Evolutionary conservation across 495 filamentous ascomycete species (phyloP).

Genomic region (Neurospora terricola): DNA sequence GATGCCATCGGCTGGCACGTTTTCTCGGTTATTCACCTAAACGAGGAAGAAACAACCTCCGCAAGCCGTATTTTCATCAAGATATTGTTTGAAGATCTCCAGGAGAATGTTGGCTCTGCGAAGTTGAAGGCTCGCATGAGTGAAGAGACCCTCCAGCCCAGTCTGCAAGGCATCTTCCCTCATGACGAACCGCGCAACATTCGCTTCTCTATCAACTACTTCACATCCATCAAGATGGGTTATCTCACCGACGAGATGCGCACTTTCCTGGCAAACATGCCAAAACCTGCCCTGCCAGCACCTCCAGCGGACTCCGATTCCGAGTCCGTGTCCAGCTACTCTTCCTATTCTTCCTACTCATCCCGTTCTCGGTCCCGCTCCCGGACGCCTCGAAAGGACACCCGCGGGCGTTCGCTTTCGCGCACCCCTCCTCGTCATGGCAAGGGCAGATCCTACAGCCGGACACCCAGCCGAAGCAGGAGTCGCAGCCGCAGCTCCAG

Average conservation of each 20-base stretch:
- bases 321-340: constrained; percentile 56
- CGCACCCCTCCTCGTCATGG: constrained; percentile 29
- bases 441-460: constrained; percentile 27
- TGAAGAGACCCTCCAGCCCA: constrained; percentile 67
- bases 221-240: constrained; percentile 95
- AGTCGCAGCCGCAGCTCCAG: constrained; percentile 14
- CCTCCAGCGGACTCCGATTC: constrained; percentile 53
- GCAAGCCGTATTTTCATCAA: constrained; percentile 96
- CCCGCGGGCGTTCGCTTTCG: constrained; percentile 23
- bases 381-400: constrained; percentile 22
- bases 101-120: constrained; percentile 73
- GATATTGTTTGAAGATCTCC: constrained; percentile 89
- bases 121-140: constrained; percentile 65
- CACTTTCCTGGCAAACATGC: constrained; percentile 74
- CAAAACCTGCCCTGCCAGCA: constrained; percentile 63
- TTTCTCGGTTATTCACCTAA: constrained; percentile 72
- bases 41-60: constrained; percentile 93
- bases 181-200: constrained; percentile 79
- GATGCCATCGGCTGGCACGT: constrained; percentile 92
- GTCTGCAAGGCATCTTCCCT: constrained; percentile 83
- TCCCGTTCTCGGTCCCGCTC: constrained; percentile 34
- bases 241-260: constrained; percentile 91
- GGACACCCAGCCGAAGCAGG: constrained; percentile 5
- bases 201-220: constrained; percentile 98
- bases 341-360: constrained; percentile 52